Base-by-base conservation (phyloP, 306 rosid species). In the Cucumis melo region DNA sequence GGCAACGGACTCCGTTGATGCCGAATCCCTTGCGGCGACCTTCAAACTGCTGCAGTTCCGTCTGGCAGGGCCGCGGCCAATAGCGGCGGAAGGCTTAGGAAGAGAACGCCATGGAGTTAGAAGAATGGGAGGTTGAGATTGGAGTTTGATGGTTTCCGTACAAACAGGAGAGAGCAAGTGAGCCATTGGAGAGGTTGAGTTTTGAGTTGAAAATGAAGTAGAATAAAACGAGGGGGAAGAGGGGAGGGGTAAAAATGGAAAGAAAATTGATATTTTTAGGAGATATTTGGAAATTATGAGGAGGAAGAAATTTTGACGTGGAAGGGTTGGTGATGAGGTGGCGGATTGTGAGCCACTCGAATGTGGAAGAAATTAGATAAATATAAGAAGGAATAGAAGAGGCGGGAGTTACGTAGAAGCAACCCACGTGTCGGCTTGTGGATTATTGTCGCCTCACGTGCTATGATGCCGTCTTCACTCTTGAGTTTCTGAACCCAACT, bases 91-190 rank as follows among this genome's bases (percentile, higher is more conserved):
- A 67, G 77, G 66, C 81, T 78, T 82, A 0, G 83, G 81, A 1
- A 78, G 44, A 74, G 79, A 81, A 42, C 86, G 59, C 86, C 92
- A 84, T 74, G 91, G 84, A 72, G 67, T 80, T 61, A 74, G 62
- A 2, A 82, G 62, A 2, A 80, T 66, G 20, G 95, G 84, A 73
- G 82, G 81, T 7, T 86, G 92, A 73, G 82, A 82, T 7, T 86
- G 92, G 63, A 92, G 24, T 75, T 80, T 91, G 78, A 88, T 86
- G 73, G 89, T 83, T 21, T 93, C 94, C 4, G 88, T 58, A 84
- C 83, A 94, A 11, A 91, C 81, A 1, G 97, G 89, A 77, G 95
- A 83, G 14, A 86, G 81, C 80, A 89, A 67, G 36, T 81, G 87
- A 50, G 96, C 96, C 99, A 90, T 94, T 82, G 80, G 24, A 59